Conservation (phyloP, 345 rosid genomes). For the Clausena lansium region DNA sequence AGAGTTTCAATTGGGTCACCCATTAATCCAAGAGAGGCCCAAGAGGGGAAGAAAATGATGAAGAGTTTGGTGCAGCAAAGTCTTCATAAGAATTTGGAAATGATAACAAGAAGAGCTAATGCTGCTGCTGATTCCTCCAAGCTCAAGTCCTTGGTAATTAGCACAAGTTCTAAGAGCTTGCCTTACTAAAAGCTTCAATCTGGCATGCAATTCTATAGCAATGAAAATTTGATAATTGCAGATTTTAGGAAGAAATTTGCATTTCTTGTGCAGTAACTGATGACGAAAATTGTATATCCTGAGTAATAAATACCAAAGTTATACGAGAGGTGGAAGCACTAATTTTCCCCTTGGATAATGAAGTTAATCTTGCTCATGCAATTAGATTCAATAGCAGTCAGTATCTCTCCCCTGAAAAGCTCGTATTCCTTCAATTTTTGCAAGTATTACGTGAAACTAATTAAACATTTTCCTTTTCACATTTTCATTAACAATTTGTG, state of each 20-base stretch:
- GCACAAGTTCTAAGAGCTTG: conserved; percentile 92
- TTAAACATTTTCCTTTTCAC: background rate
- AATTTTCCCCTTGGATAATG: background rate
- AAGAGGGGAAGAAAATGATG: conserved; percentile 77
- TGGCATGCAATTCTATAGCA: conserved; percentile 16
- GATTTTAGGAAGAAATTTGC: background rate
- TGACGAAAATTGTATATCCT: conserved; percentile 15
- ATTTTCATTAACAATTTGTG: background rate
- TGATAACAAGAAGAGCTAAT: conserved; percentile 74
- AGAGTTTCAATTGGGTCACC: conserved; percentile 60
- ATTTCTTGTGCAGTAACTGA: conserved; percentile 25
- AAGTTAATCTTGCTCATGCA: background rate
- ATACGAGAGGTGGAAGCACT: background rate
- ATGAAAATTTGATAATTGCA: conserved; percentile 3
- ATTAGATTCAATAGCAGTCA: background rate
- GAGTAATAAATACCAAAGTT: background rate
- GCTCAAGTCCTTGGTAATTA: conserved; percentile 64
- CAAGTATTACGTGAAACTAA: background rate
- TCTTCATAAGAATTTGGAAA: conserved; percentile 78
- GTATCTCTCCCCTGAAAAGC: background rate
- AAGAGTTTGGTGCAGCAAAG: conserved; percentile 83
- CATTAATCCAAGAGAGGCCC: conserved; percentile 40
- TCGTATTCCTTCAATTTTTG: no score
- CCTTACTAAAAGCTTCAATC: conserved; percentile 35
- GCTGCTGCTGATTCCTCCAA: conserved; percentile 36